These are phyloP conservation scores for Fusarium odoratissimum DNA, from an alignment of 2,329 filamentous ascomycete species.

Conservation along the genomic window DNA sequence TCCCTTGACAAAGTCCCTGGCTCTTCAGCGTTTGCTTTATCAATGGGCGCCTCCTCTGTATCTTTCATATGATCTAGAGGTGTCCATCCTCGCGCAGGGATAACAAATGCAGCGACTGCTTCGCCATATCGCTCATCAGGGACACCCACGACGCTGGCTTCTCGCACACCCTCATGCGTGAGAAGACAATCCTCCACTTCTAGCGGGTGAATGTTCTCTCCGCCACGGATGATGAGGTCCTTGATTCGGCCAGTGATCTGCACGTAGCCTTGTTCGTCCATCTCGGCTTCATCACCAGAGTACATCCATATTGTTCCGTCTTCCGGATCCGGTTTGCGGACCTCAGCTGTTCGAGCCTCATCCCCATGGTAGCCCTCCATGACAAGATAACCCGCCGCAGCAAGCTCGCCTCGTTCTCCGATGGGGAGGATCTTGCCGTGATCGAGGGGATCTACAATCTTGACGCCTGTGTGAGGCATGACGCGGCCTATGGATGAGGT, in stretches of 20 bases:
- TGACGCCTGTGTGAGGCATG: constrained; percentile 81
- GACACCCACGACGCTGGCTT: constrained; percentile 86
- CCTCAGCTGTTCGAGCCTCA: constrained; percentile 73
- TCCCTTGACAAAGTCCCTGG: constrained; percentile 61
- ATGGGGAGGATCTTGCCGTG: constrained; percentile 68
- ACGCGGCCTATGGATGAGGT: constrained; percentile 81
- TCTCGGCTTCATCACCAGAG: constrained; percentile 89
- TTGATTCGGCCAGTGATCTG: constrained; percentile 93
- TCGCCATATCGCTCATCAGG: constrained; percentile 88
- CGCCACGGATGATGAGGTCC: constrained; percentile 93
- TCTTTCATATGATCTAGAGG: constrained; percentile 39
- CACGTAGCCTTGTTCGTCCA: constrained; percentile 86
- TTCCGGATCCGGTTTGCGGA: constrained; percentile 61
- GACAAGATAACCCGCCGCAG: constrained; percentile 84
- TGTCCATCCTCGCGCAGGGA: constrained; percentile 56
- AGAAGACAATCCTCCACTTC: constrained; percentile 93
- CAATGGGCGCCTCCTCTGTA: constrained; percentile 27
- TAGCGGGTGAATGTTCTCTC: constrained; percentile 95
- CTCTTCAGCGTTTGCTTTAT: constrained; percentile 31
- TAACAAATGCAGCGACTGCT: constrained; percentile 84
- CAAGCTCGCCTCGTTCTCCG: constrained; percentile 81
- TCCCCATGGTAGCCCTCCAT: constrained; percentile 95
- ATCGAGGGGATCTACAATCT: constrained; percentile 80
- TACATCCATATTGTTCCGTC: constrained; percentile 81
- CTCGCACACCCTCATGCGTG: constrained; percentile 74